Base-by-base conservation (phyloP, 352 stramenopile genomes). In the Globisporangium heterothallicum region DNA sequence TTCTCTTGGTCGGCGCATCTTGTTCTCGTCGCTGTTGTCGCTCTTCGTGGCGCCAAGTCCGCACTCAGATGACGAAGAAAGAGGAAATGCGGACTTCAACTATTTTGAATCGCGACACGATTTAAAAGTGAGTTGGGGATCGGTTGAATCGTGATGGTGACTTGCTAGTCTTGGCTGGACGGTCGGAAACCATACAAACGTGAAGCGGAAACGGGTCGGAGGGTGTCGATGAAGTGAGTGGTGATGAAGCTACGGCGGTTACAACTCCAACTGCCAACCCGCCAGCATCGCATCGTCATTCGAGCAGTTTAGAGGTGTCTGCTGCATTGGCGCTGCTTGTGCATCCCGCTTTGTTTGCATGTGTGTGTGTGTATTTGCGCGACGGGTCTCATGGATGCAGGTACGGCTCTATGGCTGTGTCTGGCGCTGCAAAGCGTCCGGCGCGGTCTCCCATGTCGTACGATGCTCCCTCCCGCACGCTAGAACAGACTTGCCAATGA, bases 401-500 rank as follows among this genome's bases (percentile, higher is more conserved):
- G 36, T 19, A 22, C 32, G 56, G 49, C 34, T 58, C 27, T 27
- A 48, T 35, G 49, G 40, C 43, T 22, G 35, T 29, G 32, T 14
- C 21, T 19, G 59, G 59, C 59, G 59, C 59, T 64, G 51, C 53
- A 63, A 60, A 56, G 68, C 56, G 64, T 64, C 48, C 42, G 44
- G 62, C 41, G 64, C 43, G 40, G 51, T 59, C 36, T 63, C 46
- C 56, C 49, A 42, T 59, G 53, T 59, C 56, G 41, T 58, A 53
- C 48, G 43, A 61, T 41, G 68, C 41, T 53, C 59, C 44, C 50
- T 61, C 68, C 62, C 40, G 56, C 58, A 65, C 77, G 77, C 77
- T 66, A 88, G 16, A 86, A 42, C 49, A 72, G 63, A 53, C 47
- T 41, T 54, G 46, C 50, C 56, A 71, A 50, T 41, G 71, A 66